These are phyloP conservation scores for Lipomyces yamadae DNA, from an alignment of 805 yeast genomes.

Conservation along the genomic window DNA sequence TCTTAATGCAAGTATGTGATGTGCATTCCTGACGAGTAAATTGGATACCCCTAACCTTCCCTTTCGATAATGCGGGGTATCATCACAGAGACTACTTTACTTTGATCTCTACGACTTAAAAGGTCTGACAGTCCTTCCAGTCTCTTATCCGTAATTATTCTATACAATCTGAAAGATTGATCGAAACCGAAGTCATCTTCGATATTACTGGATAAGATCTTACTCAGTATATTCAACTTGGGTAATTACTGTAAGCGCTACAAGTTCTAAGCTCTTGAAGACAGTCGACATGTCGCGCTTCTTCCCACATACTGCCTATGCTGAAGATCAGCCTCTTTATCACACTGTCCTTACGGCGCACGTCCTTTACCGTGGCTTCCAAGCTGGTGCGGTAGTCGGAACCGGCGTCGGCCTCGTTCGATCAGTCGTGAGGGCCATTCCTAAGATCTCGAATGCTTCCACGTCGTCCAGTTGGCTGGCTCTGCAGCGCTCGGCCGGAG, in stretches of 20 bases:
- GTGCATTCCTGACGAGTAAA: no score
- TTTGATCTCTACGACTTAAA: no score
- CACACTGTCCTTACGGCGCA: background rate
- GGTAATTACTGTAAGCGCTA: background rate
- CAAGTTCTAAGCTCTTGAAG: background rate
- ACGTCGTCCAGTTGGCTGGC: background rate
- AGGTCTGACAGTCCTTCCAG: no score
- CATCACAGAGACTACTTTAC: no score
- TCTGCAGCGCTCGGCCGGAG: conserved; percentile 1
- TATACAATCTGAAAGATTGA: no score
- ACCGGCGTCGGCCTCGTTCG: background rate
- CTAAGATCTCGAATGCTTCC: background rate
- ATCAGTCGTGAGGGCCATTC: background rate
- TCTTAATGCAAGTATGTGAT: no score
- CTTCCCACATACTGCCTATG: conserved; percentile 7
- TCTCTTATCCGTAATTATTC: no score
- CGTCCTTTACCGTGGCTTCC: conserved; percentile 5
- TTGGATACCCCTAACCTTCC: no score
- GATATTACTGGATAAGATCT: no score
- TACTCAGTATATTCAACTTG: no score
- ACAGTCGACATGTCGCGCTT: conserved; percentile 9
- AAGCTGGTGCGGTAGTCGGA: background rate
- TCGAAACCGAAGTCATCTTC: no score
- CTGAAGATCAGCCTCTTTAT: conserved; percentile 2
- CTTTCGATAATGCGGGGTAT: no score